Evolutionary conservation across 2,329 filamentous ascomycete genomes (phyloP), one percentile per base, ranked within the genome.

Genomic region (Colletotrichum ledebouriae): DNA sequence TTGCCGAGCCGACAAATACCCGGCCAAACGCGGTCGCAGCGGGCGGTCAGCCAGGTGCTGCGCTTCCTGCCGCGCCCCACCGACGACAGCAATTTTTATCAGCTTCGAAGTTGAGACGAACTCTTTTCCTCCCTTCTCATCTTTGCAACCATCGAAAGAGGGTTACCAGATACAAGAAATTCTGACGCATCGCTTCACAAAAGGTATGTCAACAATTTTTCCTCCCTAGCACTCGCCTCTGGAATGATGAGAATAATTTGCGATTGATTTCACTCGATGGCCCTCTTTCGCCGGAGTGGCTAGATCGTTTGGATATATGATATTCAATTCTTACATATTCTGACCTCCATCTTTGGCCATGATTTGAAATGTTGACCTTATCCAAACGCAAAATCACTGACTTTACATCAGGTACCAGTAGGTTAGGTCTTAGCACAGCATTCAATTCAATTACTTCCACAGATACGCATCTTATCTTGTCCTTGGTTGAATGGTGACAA

Each of bases 271-370:
- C 83, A 81, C 81, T 81, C 84, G 89, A 89, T 94, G 94, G 93
- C 86, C 84, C 92, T 89, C 94, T 91, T 79, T 82, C 92, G 94
- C 94, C 94, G 89, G 94, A 89, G 92, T 87, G 85, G 92, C 90
- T 87, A 91, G 90, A 94, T 90, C 91, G 86, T 83, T 78, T 83
- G 84, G 87, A 83, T 79, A 88, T 80, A 85, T 97, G 94, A 97
- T 92, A 97, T 93, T 94, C 83, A 90, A 78, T 89, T 95, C 94
- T 97, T 97, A 97, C 94, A 97, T 97, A 97, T 97, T 93, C 94
- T 97, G 94, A 97, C 72, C 25, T 80, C 74, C 77, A 75, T 63
- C 66, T 60, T 53, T 44, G 58, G 57, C 62, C 44, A 56, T 39
- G 59, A 68, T 17, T 34, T 39, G 11, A 20, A 13, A 37, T 33